Evolutionary conservation across 805 yeast species (phyloP), one percentile per base, ranked within the genome.

Genomic region (Candida oleophila): DNA sequence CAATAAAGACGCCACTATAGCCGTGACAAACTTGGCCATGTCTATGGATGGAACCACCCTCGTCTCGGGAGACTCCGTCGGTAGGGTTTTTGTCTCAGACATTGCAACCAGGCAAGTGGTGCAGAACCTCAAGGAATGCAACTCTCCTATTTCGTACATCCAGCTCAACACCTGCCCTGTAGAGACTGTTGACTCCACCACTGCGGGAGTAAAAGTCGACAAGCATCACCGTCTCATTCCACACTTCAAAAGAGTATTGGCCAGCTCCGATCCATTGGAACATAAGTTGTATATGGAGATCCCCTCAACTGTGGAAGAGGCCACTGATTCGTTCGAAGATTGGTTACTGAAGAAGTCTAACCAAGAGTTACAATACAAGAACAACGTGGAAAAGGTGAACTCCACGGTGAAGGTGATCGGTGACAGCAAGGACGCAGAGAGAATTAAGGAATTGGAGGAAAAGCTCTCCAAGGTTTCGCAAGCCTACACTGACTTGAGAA

Each of bases 41-140:
- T 81, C 90, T 4, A 68, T 86, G 57, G 97, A 91, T 60, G 96
- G 92, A 3, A 80, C 91, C 15, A 62, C 70, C 33, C 56, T 91
- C 4, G 68, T 86, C 2, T 79, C 89, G 4, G 97, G 97, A 32
- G 95, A 88, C 59, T 62, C 75, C 0, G 57, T 55, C n/a, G 97
- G 97, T 1, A 73, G 78, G 22, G 80, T 88, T 2, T 77, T 78
- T 36, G 73, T 83, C 1, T 77, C 84, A 55, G 97, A 92, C 62
- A 71, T 83, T 4, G 77, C 74, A 14, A 82, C 92, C 0, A 83
- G 79, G 57, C 94, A 87, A 63, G 80, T 82, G 15, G 69, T 80
- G 22, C 82, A 80, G 57, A 75, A 79, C n/a, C 68, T 83, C 51
- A 77, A 66, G 15, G 67, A 71, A 19, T 65, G 73, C 43, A 64